Evolutionary conservation across 441 rosid genomes (phyloP).

Genomic region (Brassica hybrid): DNA sequence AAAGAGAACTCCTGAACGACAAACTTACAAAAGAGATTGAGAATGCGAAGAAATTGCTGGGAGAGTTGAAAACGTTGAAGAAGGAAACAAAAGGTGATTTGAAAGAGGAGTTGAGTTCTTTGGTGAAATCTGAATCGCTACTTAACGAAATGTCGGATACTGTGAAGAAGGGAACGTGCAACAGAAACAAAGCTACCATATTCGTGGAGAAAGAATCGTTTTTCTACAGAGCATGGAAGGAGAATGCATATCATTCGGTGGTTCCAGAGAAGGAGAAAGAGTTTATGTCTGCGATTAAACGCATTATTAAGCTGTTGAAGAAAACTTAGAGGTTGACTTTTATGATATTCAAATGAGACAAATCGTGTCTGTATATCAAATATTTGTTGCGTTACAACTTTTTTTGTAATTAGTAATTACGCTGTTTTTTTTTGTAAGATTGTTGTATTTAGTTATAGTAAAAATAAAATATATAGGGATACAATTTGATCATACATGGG

Average conservation of each 20-base stretch:
- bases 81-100: slow-evolving; percentile 31
- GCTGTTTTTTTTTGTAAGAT: slow-evolving; percentile 1
- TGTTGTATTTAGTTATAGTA: slow-evolving; percentile 20
- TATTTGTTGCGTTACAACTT: not conserved
- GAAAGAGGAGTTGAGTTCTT: slow-evolving; percentile 29
- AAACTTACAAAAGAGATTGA: slow-evolving; percentile 37
- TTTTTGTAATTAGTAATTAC: slow-evolving; percentile 16
- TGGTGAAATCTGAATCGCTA: slow-evolving; percentile 41
- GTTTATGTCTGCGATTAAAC: slow-evolving; percentile 36
- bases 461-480: not conserved
- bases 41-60: slow-evolving; percentile 35
- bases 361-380: not conserved
- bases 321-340: slow-evolving; percentile 24
- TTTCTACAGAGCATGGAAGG: slow-evolving; percentile 40
- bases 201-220: slow-evolving; percentile 39
- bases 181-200: slow-evolving; percentile 25
- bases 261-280: slow-evolving; percentile 46
- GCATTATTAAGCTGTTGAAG: slow-evolving; percentile 38
- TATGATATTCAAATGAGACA: not conserved
- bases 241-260: slow-evolving; percentile 32
- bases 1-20: slow-evolving; percentile 7
- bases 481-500: not conserved
- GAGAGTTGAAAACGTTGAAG: slow-evolving; percentile 35
- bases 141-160: slow-evolving; percentile 30
- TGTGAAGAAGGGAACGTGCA: slow-evolving; percentile 31